Evolutionary conservation across 192 early-diverging fungal species (phyloP), one percentile per base, ranked within the genome.

Genomic region (Cladochytrium replicatum): DNA sequence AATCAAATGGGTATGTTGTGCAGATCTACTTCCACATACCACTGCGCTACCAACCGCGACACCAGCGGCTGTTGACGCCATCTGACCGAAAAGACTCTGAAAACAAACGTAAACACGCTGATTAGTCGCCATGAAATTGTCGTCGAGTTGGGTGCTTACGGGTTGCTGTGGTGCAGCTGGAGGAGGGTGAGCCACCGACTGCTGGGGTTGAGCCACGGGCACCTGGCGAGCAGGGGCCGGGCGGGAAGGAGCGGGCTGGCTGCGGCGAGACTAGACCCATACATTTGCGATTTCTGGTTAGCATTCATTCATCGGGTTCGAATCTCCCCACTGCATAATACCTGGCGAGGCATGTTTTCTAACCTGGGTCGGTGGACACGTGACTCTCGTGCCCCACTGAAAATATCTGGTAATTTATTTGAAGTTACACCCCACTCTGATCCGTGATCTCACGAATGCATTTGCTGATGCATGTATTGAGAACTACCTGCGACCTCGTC

Each of bases 21-120:
- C 5, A n/a, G 4, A 25, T 51, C 9, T 7, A 25, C 6, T 6
- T 17, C 15, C 43, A 52, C 30, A 50, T 50, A 81, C 85, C 29
- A 87, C 74, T 37, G 85, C 84, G 43, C 79, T 82, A 44, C 89
- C 91, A n/a, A 94, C 83, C 52, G 89, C 91, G 34, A 89, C 88
- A 71, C 89, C 89, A 38, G 86, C 91, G 46, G 89, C 91, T 19
- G 91, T 92, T 11, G 88, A 71, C 13, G 88, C 91, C 87, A 92
- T 90, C 69, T 91, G 79, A 28, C 77, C 79, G 55, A 85, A 83
- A 53, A 88, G 50, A 31, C 82, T 26, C 43, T 55, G 41, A 5
- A 39, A 17, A n/a, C n/a, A n/a, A n/a, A n/a, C n/a, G n/a, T n/a
- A n/a, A n/a, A n/a, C n/a, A n/a, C n/a, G n/a, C n/a, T n/a, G n/a